phyloP scores from a whole-genome alignment of 2,329 filamentous ascomycete species.

The Exophiala xenobiotica region DNA sequence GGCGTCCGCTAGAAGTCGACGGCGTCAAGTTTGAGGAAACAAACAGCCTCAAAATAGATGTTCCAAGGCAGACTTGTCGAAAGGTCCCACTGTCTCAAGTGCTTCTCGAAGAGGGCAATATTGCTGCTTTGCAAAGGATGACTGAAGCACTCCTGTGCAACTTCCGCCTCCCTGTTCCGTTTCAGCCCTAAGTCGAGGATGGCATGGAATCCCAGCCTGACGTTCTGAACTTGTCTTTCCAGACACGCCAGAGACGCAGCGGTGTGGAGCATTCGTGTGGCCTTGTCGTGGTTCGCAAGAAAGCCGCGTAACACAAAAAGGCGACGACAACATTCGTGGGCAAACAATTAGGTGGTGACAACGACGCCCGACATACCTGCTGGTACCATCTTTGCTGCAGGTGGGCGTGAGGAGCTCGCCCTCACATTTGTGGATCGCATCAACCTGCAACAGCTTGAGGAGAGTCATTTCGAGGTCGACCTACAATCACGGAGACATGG shows the following conservation, averaged over 20 bases:
- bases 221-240: neutral
- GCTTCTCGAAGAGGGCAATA: too few species aligned
- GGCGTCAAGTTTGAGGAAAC: neutral
- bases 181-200: too few species aligned
- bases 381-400: too few species aligned
- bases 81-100: neutral
- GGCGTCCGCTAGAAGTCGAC: neutral
- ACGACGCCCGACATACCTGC: too few species aligned
- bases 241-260: neutral
- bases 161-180: neutral
- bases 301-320: too few species aligned
- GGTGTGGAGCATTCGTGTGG: neutral
- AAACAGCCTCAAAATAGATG: neutral
- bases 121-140: neutral
- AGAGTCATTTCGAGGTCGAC: too few species aligned
- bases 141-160: neutral
- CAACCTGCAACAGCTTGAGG: too few species aligned
- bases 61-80: neutral
- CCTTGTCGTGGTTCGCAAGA: neutral
- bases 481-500: too few species aligned
- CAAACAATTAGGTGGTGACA: too few species aligned
- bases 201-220: neutral
- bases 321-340: too few species aligned
- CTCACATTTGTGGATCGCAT: too few species aligned
- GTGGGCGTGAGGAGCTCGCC: too few species aligned